Base-by-base conservation (phyloP, 352 stramenopile species). In the Globisporangium abappressorium region DNA sequence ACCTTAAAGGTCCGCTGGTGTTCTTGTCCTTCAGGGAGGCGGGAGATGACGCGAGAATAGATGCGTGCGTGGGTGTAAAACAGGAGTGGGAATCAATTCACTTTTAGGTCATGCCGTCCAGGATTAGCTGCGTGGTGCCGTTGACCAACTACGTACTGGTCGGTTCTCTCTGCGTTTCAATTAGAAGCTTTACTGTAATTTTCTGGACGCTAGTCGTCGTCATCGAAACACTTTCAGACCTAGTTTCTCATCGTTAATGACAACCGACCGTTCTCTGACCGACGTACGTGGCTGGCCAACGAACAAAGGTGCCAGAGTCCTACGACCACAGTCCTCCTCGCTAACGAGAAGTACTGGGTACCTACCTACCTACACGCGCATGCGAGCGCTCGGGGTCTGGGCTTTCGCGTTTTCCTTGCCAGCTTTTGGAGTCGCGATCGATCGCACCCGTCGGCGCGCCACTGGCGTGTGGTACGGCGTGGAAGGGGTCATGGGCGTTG, bases 401-500 rank as follows among this genome's bases (percentile, higher is more conserved):
- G 46, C 65, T 26, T 57, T 49, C 9, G 56, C 46, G 7, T 20
- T 30, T 15, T 46, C 22, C 1, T 8, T 20, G 3, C 30, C 62
- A 46, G 38, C 38, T 3, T 53, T 64, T 22, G 56, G 43, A 18
- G 49, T 69, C 24, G 59, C 56, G 62, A 53, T 59, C 60, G 58
- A 80, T 57, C 62, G 67, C 36, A 70, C 74, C n/a, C 72, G 71
- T 55, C 73, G 70, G 7, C 73, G 72, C 2, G 74, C 74, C n/a
- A 33, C 66, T 1, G 77, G 77, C 14, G 77, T 81, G 72, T 78
- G 77, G 61, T 78, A 67, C 0, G 71, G 41, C 58, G 71, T 73
- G 6, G 77, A 84, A 15, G 74, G 74, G 18, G 74, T 59, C 61
- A 66, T 77, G 20, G 62, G 33, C 53, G 70, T 76, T 18, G 77